Evolutionary conservation across 768 basidiomycete species (phyloP).

Genomic region (Auricularia sp.): DNA sequence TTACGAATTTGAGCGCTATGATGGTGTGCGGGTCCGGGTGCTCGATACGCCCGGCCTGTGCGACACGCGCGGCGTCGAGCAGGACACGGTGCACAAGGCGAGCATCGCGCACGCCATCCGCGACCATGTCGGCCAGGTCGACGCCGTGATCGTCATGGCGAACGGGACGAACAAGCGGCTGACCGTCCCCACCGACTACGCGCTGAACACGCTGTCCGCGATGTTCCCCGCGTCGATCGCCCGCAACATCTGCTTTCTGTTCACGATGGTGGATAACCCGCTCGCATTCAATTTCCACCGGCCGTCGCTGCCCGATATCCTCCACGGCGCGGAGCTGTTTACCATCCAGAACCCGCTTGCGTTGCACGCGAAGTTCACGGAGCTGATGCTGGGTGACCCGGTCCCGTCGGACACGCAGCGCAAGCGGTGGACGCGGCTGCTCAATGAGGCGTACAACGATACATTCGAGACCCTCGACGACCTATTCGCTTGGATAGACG

Average conservation of each 20-base stretch:
- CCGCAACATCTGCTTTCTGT: conserved; percentile 19
- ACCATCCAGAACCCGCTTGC: conserved; percentile 2
- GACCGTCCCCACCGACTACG: conserved; percentile 17
- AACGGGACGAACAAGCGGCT: conserved; percentile 19
- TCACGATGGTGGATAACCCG: conserved; percentile 13
- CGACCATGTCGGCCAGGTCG: conserved; percentile 12
- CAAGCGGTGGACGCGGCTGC: background rate
- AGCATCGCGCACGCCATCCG: conserved; percentile 18
- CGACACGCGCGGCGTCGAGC: conserved; percentile 19
- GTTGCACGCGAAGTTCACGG: background rate
- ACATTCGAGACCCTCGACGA: background rate
- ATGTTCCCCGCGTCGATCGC: conserved; percentile 18
- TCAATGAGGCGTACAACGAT: background rate
- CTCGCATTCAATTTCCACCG: conserved; percentile 14
- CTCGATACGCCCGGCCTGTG: conserved; percentile 23
- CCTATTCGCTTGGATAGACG: background rate
- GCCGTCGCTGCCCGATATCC: conserved; percentile 9
- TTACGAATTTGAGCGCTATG: conserved; percentile 3
- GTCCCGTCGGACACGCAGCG: background rate
- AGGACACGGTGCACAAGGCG: conserved; percentile 18
- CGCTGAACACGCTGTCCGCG: conserved; percentile 14
- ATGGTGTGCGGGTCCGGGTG: conserved; percentile 9
- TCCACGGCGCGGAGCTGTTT: conserved; percentile 5
- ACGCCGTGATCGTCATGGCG: conserved; percentile 21
- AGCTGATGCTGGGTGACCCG: background rate